Conservation (phyloP, 2,329 filamentous ascomycete genomes). For the Penicillium sp. region DNA sequence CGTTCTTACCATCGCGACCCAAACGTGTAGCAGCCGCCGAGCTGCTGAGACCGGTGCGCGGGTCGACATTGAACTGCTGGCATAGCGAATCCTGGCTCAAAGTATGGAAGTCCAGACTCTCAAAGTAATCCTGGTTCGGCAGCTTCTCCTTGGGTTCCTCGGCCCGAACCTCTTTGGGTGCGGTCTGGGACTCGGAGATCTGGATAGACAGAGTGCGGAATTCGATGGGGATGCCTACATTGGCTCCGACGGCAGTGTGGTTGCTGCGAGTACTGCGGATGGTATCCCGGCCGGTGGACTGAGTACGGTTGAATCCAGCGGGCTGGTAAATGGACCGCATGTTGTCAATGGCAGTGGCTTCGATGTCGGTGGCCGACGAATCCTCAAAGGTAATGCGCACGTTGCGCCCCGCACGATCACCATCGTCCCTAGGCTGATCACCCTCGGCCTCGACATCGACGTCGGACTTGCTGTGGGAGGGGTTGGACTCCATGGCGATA, state of each 20-base stretch:
- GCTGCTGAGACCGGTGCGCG: constrained; percentile 63
- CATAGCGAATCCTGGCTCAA: constrained; percentile 63
- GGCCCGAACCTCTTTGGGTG: constrained; percentile 32
- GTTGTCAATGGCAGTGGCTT: constrained; percentile 13
- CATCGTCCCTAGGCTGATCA: constrained; percentile 18
- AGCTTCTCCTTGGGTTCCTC: constrained; percentile 25
- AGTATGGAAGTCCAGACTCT: constrained; percentile 71
- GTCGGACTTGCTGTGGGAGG: constrained; percentile 17
- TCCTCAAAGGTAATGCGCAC: constrained; percentile 33
- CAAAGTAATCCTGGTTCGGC: constrained; percentile 56
- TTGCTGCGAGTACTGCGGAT: constrained; percentile 26
- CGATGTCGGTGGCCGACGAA: constrained; percentile 14
- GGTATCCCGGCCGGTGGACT: constrained; percentile 33
- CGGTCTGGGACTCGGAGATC: constrained; percentile 46
- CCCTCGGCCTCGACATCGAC: constrained; percentile 25
- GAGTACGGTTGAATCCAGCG: constrained; percentile 22
- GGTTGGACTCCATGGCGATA: constrained; percentile 21
- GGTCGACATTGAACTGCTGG: constrained; percentile 65
- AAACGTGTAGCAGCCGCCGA: constrained; percentile 63
- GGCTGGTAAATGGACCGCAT: constrained; percentile 31
- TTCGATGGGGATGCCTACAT: constrained; percentile 42
- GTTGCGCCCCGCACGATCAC: constrained; percentile 21
- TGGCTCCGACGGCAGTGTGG: constrained; percentile 15
- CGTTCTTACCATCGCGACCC: constrained; percentile 70
- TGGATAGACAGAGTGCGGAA: constrained; percentile 49